A percentile compares a stretch with the other conserved stretches of the same genome.
phyloP scores from a whole-genome alignment of 495 filamentous ascomycete genomes.

The Trichocladium antarcticum region DNA sequence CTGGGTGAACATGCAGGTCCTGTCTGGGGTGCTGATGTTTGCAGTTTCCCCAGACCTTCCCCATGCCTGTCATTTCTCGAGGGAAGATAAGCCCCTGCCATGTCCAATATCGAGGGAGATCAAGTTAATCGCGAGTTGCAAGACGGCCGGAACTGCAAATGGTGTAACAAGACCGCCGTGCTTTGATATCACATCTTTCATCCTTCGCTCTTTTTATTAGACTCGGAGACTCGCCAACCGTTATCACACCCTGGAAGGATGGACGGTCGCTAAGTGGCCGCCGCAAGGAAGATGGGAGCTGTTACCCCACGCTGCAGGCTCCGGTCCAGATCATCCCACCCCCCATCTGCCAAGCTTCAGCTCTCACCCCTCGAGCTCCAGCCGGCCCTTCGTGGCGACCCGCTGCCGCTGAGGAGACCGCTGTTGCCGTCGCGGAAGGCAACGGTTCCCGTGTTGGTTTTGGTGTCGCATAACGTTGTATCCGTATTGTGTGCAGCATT shows the following conservation, averaged over 20 bases:
- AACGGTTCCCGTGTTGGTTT: neutral
- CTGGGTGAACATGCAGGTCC: neutral
- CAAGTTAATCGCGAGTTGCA: constrained; percentile 6
- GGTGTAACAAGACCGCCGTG: neutral
- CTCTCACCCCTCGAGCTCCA: no score
- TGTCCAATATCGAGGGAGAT: no score
- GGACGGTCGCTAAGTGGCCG: neutral
- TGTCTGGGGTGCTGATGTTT: neutral
- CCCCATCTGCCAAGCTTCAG: neutral
- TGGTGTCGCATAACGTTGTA: neutral
- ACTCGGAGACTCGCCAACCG: neutral
- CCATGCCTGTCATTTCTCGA: no score
- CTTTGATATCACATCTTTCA: constrained; percentile 16
- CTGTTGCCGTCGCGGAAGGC: neutral
- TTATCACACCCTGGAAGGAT: neutral
- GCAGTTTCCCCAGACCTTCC: no score
- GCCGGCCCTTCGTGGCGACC: no score
- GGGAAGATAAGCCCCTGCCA: no score
- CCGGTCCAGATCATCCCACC: neutral
- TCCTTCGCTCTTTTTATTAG: neutral
- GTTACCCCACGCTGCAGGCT: constrained; percentile 12
- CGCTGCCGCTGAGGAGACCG: neutral
- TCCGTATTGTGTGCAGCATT: neutral
- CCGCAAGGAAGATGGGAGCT: neutral
- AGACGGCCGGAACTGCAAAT: neutral